Conservation (phyloP, 2,329 filamentous ascomycete species). For the Fusarium cicatricum region DNA sequence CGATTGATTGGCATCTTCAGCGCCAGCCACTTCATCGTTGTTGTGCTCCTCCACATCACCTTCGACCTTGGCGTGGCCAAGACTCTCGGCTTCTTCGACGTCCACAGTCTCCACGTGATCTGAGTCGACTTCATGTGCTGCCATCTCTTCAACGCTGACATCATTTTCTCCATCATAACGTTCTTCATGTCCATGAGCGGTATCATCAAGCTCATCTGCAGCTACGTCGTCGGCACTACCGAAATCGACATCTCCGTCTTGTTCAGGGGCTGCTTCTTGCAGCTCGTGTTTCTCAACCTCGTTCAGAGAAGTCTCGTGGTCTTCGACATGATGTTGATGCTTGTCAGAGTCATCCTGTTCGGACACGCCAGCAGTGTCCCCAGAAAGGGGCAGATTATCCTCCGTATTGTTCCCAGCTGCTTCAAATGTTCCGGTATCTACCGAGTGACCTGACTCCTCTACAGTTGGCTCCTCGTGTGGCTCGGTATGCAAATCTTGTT, state of each 20-base stretch:
- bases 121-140: background rate
- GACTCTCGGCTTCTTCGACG: slow-evolving; percentile 4
- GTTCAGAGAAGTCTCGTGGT: slow-evolving; percentile 32
- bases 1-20: slow-evolving; percentile 7
- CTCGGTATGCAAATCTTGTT: slow-evolving; percentile 1
- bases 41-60: slow-evolving; percentile 10
- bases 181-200: slow-evolving; percentile 26
- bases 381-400: background rate
- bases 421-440: background rate
- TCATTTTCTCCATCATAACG: slow-evolving; percentile 2
- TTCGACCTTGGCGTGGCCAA: slow-evolving; percentile 12
- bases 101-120: slow-evolving; percentile 8
- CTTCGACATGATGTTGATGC: slow-evolving; percentile 2
- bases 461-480: slow-evolving; percentile 3
- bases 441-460: slow-evolving; percentile 16
- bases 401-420: background rate
- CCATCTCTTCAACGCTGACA: slow-evolving; percentile 5
- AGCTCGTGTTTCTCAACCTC: slow-evolving; percentile 16
- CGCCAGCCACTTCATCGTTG: slow-evolving; percentile 13
- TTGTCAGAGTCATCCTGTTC: slow-evolving; percentile 5
- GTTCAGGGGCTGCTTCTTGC: slow-evolving; percentile 7
- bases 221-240: slow-evolving; percentile 9
- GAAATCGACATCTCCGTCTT: slow-evolving; percentile 2
- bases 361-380: background rate
- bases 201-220: slow-evolving; percentile 10